These are phyloP conservation scores for Ceratocystis cubensis DNA, from an alignment of 2,329 filamentous ascomycete genomes.

Conservation along the genomic window DNA sequence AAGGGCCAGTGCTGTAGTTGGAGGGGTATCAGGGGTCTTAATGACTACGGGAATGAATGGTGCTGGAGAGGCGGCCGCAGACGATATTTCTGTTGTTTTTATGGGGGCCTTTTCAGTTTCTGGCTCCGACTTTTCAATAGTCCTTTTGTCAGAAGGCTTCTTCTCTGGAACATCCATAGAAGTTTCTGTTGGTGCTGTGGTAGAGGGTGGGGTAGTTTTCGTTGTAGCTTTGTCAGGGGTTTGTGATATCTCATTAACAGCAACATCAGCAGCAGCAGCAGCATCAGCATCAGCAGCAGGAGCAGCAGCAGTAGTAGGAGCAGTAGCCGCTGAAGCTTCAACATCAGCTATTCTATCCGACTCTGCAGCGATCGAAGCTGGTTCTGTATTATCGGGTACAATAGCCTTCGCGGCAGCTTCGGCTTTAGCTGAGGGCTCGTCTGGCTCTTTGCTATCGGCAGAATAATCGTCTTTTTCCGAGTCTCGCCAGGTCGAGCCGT, in stretches of 20 bases:
- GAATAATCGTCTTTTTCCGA: conserved; percentile 27
- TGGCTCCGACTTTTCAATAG: not conserved
- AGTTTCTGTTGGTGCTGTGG: not conserved
- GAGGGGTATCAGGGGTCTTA: conserved; percentile 24
- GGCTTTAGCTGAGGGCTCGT: not conserved
- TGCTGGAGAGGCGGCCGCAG: not conserved
- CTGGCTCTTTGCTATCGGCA: conserved; percentile 26
- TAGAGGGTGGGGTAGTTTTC: not conserved
- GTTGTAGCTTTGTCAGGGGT: not conserved
- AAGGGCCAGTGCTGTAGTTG: conserved; percentile 33
- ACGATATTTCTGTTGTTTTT: not conserved
- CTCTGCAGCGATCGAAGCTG: not conserved
- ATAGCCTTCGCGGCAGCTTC: not conserved
- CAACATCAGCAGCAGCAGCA: not conserved
- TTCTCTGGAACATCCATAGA: not conserved
- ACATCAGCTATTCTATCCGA: not conserved
- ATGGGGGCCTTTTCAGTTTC: conserved; percentile 47
- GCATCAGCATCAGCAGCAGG: not conserved
- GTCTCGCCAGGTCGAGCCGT: conserved; percentile 45
- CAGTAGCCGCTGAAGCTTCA: not conserved
- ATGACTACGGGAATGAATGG: not conserved
- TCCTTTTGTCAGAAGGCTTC: not conserved
- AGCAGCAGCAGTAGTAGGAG: not conserved
- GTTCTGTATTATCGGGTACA: not conserved
- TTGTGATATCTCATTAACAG: not conserved